Conservation (phyloP, 352 stramenopile genomes). For the Nothophytophthora sp. region DNA sequence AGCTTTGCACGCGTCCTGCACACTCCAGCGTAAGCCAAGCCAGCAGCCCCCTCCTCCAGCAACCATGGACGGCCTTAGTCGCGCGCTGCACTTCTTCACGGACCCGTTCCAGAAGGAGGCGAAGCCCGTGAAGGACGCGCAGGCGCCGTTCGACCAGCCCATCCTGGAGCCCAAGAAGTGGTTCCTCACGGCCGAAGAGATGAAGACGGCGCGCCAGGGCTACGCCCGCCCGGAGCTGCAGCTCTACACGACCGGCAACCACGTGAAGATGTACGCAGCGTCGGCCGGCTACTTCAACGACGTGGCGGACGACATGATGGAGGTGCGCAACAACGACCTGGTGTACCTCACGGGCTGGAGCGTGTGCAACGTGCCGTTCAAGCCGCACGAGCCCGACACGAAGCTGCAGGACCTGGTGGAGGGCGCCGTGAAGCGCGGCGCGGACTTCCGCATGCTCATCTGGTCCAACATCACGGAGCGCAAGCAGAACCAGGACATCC, state of each 20-base stretch:
- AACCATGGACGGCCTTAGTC: conserved; percentile 20
- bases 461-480: conserved; percentile 68
- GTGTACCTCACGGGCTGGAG: conserved; percentile 66
- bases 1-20: too few species aligned
- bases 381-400: conserved; percentile 37
- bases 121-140: conserved; percentile 22
- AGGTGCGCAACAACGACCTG: conserved; percentile 25
- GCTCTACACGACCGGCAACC: conserved; percentile 48
- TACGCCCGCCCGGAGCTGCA: conserved; percentile 42
- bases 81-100: conserved; percentile 34
- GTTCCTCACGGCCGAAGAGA: conserved; percentile 66
- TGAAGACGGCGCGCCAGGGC: conserved; percentile 45
- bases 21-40: too few species aligned
- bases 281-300: conserved; percentile 51
- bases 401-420: conserved; percentile 38
- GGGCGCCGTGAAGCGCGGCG: conserved; percentile 31
- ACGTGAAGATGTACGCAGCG: conserved; percentile 48
- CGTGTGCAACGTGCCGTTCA: conserved; percentile 60
- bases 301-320: conserved; percentile 46
- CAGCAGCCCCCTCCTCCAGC: too few species aligned
- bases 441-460: conserved; percentile 54
- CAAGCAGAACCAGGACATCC: conserved; percentile 53
- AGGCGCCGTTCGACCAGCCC: conserved; percentile 45
- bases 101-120: conserved; percentile 37
- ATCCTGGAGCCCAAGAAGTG: conserved; percentile 50